phyloP scores from a whole-genome alignment of 75 land plant species.

The Azolla pinnata region DNA sequence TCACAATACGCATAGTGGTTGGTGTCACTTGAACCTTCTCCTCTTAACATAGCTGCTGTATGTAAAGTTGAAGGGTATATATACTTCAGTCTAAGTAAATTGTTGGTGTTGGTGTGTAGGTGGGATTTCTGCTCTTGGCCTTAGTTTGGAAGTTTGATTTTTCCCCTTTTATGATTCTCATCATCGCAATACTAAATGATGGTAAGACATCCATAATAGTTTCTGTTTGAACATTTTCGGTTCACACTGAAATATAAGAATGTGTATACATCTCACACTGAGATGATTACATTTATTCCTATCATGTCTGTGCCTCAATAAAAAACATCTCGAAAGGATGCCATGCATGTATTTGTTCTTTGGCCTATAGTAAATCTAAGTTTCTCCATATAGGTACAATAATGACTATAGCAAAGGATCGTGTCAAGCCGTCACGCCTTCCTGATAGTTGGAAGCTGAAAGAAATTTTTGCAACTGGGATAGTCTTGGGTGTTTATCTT shows the following conservation, averaged over 20 bases:
- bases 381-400: constrained; percentile 43
- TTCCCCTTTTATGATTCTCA: constrained; percentile 74
- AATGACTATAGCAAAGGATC: constrained; percentile 77
- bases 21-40: constrained; percentile 6
- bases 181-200: constrained; percentile 70
- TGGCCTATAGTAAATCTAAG: not conserved
- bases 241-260: not conserved
- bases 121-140: constrained; percentile 67
- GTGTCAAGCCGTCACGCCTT: constrained; percentile 70
- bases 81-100: not conserved
- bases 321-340: too few species aligned
- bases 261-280: too few species aligned
- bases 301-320: too few species aligned
- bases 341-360: too few species aligned
- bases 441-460: constrained; percentile 71
- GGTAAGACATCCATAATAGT: constrained; percentile 25
- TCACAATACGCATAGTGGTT: constrained; percentile 68
- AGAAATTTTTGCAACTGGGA: constrained; percentile 65
- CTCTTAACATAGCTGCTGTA: too few species aligned
- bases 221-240: not conserved
- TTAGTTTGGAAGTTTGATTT: constrained; percentile 68
- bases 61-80: too few species aligned
- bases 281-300: too few species aligned
- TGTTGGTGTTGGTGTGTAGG: constrained; percentile 23
- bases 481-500: constrained; percentile 53